Evolutionary conservation across 306 rosid species (phyloP).

Genomic region (Carpinus fangiana): DNA sequence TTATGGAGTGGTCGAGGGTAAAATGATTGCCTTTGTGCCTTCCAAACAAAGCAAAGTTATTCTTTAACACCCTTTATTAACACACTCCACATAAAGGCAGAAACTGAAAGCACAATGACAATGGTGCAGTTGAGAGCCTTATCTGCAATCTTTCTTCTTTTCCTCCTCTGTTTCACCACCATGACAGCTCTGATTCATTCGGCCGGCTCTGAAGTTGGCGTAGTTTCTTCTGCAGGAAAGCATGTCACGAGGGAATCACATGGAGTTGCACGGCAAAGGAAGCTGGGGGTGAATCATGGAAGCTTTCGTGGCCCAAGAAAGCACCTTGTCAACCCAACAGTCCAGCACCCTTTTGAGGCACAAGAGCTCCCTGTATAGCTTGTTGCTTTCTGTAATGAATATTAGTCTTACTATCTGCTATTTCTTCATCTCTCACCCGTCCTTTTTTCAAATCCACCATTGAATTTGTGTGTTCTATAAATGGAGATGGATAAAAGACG

Average conservation of each 20-base stretch:
- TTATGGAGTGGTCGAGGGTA: constrained; percentile 23
- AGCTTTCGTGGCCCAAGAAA: constrained; percentile 61
- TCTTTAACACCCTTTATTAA: constrained; percentile 34
- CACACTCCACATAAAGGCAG: constrained; percentile 18
- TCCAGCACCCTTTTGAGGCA: constrained; percentile 43
- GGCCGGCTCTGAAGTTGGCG: constrained; percentile 2
- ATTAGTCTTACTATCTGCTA: too few relatives aligned
- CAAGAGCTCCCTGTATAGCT: constrained; percentile 48
- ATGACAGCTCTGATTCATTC: constrained; percentile 30
- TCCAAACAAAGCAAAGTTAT: constrained; percentile 62
- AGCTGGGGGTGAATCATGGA: constrained; percentile 73
- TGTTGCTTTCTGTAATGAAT: not conserved
- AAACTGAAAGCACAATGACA: constrained; percentile 15
- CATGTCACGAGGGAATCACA: constrained; percentile 11
- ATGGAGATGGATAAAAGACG: too few relatives aligned
- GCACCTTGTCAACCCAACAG: constrained; percentile 58
- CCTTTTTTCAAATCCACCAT: too few relatives aligned
- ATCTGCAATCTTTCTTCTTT: constrained; percentile 45
- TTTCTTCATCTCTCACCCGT: too few relatives aligned
- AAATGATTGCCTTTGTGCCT: constrained; percentile 53
- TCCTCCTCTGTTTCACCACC: constrained; percentile 36
- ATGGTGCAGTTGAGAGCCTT: constrained; percentile 41
- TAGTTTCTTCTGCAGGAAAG: constrained; percentile 16
- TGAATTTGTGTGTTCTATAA: too few relatives aligned
- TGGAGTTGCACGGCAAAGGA: constrained; percentile 35